A percentile compares a stretch with the other conserved stretches of the same genome.
Evolutionary conservation across 257 asterid genomes (phyloP).

Genomic region (Jaltomata sinuosa): DNA sequence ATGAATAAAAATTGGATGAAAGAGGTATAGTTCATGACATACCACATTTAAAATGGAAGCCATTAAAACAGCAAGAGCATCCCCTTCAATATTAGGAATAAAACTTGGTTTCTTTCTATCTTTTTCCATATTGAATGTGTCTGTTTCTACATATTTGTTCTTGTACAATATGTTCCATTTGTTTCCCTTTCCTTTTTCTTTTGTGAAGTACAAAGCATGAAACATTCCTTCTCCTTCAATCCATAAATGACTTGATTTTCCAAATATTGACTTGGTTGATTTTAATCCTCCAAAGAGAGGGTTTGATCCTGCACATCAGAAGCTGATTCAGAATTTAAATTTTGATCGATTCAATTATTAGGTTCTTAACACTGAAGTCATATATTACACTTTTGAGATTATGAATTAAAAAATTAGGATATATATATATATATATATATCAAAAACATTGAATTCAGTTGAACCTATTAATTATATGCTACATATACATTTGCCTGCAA

Average conservation of each 20-base stretch:
- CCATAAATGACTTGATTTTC: slow-evolving; percentile 29
- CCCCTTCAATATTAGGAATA: slow-evolving; percentile 34
- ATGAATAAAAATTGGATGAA: not conserved
- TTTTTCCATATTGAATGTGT: slow-evolving; percentile 16
- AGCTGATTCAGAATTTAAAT: not conserved
- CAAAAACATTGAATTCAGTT: too few relatives aligned
- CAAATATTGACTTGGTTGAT: slow-evolving; percentile 29
- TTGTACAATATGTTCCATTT: slow-evolving; percentile 20
- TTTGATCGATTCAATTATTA: not conserved
- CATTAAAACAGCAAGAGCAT: slow-evolving; percentile 30
- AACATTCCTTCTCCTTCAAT: slow-evolving; percentile 52
- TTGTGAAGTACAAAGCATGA: slow-evolving; percentile 31
- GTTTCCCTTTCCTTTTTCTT: not conserved
- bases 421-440: too few relatives aligned
- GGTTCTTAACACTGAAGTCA: not conserved
- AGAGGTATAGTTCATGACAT: not conserved
- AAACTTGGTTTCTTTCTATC: slow-evolving; percentile 17
- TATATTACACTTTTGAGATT: not conserved
- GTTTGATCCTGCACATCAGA: slow-evolving; percentile 23
- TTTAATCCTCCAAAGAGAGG: slow-evolving; percentile 34
- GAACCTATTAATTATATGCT: not conserved
- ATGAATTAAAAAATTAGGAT: not conserved
- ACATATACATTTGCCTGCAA: not conserved
- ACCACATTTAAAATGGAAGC: slow-evolving; percentile 39
- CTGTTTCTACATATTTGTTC: slow-evolving; percentile 25